Evolutionary conservation across 805 yeast genomes (phyloP).

Genomic region (Teunomyces panamensis): DNA sequence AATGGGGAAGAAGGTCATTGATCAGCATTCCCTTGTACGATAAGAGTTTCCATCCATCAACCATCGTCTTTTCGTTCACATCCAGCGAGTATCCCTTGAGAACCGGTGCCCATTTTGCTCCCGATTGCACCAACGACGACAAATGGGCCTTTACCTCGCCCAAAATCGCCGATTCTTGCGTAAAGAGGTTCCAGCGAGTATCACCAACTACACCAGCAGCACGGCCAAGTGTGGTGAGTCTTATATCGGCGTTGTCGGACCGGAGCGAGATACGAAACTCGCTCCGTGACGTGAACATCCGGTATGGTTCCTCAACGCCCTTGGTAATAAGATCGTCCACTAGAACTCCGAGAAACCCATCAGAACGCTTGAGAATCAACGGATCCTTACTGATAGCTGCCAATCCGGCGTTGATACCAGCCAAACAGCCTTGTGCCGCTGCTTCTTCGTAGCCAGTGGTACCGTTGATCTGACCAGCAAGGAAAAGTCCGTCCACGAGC

Average conservation of each 20-base stretch:
- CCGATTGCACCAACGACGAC: constrained; percentile 43
- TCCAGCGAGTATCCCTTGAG: constrained; percentile 49
- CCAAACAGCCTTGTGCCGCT: constrained; percentile 92
- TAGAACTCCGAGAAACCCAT: constrained; percentile 89
- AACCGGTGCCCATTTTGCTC: constrained; percentile 59
- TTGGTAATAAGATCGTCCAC: constrained; percentile 92
- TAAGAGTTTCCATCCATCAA: constrained; percentile 67
- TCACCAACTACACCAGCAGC: constrained; percentile 64
- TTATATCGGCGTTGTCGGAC: constrained; percentile 88
- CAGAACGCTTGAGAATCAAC: constrained; percentile 63
- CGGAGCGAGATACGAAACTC: constrained; percentile 89
- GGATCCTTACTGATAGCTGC: constrained; percentile 37
- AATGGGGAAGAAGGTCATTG: constrained; percentile 27
- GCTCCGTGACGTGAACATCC: constrained; percentile 96
- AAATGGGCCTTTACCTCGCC: constrained; percentile 46
- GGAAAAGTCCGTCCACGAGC: constrained; percentile 66
- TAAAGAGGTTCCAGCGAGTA: constrained; percentile 51
- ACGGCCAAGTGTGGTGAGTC: constrained; percentile 72
- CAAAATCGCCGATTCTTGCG: constrained; percentile 43
- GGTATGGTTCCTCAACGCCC: constrained; percentile 95
- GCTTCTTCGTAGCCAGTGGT: constrained; percentile 99
- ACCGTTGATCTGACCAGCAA: constrained; percentile 98
- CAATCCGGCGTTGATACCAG: constrained; percentile 93
- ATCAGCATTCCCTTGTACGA: constrained; percentile 47
- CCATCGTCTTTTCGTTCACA: constrained; percentile 36